A percentile compares a stretch with the other conserved stretches of the same genome.
Evolutionary conservation across 2,329 filamentous ascomycete genomes (phyloP).

Genomic region (Xylariales sp.): DNA sequence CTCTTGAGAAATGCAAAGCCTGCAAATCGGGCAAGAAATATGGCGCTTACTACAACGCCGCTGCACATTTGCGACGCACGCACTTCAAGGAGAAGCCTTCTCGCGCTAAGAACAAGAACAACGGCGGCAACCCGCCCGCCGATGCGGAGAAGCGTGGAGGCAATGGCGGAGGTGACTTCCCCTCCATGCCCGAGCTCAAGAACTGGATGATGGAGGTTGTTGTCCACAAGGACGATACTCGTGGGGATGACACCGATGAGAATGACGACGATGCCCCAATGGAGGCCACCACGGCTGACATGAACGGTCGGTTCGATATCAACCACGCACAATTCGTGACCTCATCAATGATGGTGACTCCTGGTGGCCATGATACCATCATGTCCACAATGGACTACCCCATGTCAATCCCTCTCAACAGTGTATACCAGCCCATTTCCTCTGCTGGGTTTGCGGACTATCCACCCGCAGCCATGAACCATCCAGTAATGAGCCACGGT

Average conservation of each 20-base stretch:
- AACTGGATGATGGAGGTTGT: conserved; percentile 54
- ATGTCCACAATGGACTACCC: conserved; percentile 17
- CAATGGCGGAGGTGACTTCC: conserved; percentile 50
- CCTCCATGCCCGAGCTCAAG: conserved; percentile 53
- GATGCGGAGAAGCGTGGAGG: conserved; percentile 49
- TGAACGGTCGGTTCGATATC: conserved; percentile 20
- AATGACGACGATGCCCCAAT: conserved; percentile 31
- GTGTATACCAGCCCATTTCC: conserved; percentile 23
- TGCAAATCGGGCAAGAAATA: conserved; percentile 77
- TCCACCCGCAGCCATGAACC: too few relatives aligned
- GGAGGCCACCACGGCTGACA: conserved; percentile 31
- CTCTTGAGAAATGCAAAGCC: conserved; percentile 78
- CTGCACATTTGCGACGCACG: conserved; percentile 79
- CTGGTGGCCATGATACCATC: conserved; percentile 9
- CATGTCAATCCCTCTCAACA: too few relatives aligned
- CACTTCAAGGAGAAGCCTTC: conserved; percentile 71
- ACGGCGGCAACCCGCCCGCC: conserved; percentile 19
- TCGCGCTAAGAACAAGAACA: conserved; percentile 37
- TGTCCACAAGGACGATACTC: conserved; percentile 29
- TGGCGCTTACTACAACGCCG: conserved; percentile 90
- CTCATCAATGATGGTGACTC: conserved; percentile 6
- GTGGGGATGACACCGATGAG: conserved; percentile 28
- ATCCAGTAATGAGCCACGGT: too few relatives aligned
- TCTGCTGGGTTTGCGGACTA: conserved; percentile 22
- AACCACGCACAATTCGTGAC: too few relatives aligned